phyloP scores from a whole-genome alignment of 306 rosid genomes.

The Gillenia trifoliata region DNA sequence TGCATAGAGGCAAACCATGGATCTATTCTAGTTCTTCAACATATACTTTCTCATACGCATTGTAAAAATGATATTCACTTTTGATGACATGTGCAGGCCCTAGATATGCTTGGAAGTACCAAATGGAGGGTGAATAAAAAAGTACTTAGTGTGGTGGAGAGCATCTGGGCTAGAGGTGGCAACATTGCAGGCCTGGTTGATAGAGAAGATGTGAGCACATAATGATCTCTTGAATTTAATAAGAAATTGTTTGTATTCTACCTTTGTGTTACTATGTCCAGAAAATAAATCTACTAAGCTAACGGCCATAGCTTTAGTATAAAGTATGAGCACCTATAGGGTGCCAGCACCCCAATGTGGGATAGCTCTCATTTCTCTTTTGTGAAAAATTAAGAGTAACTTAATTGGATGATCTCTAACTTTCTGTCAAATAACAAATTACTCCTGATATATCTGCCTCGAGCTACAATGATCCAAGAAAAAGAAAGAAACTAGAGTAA shows the following conservation, averaged over 20 bases:
- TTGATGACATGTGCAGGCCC: slow-evolving; percentile 45
- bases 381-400: not conserved
- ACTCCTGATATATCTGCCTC: not conserved
- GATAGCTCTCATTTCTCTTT: not conserved
- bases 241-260: not conserved
- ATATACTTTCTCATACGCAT: not conserved
- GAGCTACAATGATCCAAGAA: not conserved
- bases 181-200: slow-evolving; percentile 76
- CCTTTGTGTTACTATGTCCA: not conserved
- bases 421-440: not conserved
- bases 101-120: slow-evolving; percentile 79
- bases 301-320: too few relatives aligned
- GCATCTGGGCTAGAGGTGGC: slow-evolving; percentile 84
- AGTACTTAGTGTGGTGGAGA: slow-evolving; percentile 64
- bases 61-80: not conserved
- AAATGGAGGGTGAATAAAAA: slow-evolving; percentile 79
- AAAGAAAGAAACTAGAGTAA: not conserved
- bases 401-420: not conserved
- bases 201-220: slow-evolving; percentile 57
- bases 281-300: too few relatives aligned
- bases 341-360: not conserved
- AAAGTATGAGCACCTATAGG: not conserved
- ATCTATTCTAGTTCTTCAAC: slow-evolving; percentile 5
- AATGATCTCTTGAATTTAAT: slow-evolving; percentile 7
- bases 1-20: slow-evolving; percentile 2